These are phyloP conservation scores for Paxillus involutus DNA, from an alignment of 768 basidiomycete genomes.

Conservation along the genomic window DNA sequence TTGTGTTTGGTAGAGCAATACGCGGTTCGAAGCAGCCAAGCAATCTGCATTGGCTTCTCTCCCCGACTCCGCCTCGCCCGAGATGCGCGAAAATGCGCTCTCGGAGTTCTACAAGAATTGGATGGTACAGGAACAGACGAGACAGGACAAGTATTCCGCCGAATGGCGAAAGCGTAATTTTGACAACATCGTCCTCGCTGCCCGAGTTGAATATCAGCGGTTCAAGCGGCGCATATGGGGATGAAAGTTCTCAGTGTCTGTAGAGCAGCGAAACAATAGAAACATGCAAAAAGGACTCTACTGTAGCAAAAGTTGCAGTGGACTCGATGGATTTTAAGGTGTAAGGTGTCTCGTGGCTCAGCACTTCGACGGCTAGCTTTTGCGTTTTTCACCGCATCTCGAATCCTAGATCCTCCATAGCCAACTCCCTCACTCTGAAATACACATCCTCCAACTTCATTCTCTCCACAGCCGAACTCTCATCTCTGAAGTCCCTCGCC, in stretches of 20 bases:
- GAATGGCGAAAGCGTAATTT: conserved; percentile 70
- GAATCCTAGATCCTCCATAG: conserved; percentile 47
- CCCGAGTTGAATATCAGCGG: conserved; percentile 52
- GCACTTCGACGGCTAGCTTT: neutral
- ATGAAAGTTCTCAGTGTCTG: neutral
- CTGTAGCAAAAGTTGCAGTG: neutral
- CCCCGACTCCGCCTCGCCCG: conserved; percentile 45
- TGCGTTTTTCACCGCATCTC: conserved; percentile 19
- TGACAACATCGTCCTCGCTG: conserved; percentile 54
- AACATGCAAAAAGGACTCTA: neutral
- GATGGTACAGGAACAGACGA: conserved; percentile 64
- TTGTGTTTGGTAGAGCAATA: conserved; percentile 59
- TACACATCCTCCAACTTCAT: conserved; percentile 59
- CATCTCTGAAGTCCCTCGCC: conserved; percentile 57
- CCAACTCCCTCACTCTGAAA: conserved; percentile 63
- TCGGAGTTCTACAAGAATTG: conserved; percentile 75
- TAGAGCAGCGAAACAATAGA: neutral
- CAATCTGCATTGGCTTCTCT: conserved; percentile 55
- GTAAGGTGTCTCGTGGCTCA: neutral
- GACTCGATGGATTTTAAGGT: neutral
- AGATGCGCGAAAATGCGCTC: conserved; percentile 66
- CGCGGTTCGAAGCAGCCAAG: conserved; percentile 75
- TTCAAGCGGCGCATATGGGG: conserved; percentile 34
- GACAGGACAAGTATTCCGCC: conserved; percentile 57
- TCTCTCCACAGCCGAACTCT: conserved; percentile 58